Evolutionary conservation across 1,139 yeast genomes (phyloP).

Genomic region (Saccharomyces pastorianus): DNA sequence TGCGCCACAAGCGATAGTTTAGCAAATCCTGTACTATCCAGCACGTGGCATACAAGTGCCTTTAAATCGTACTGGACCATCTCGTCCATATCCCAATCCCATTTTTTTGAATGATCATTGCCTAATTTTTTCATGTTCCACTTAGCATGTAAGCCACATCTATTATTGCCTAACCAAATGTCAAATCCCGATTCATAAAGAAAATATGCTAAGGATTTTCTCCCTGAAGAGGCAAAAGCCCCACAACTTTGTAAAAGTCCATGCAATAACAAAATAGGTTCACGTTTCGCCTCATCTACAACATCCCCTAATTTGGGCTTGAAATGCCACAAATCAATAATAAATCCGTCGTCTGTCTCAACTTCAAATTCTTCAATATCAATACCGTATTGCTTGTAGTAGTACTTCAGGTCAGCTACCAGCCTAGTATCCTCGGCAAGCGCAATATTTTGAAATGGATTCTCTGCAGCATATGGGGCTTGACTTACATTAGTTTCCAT

Average conservation of each 20-base stretch:
- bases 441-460: slow-evolving; percentile 24
- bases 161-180: slow-evolving; percentile 89
- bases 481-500: background rate
- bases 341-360: too few species aligned
- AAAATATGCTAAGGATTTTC: slow-evolving; percentile 62
- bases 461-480: slow-evolving; percentile 7
- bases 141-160: slow-evolving; percentile 73
- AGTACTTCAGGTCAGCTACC: too few species aligned
- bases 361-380: too few species aligned
- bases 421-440: slow-evolving; percentile 26
- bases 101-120: slow-evolving; percentile 42
- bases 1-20: slow-evolving; percentile 69
- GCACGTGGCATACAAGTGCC: slow-evolving; percentile 55
- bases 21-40: slow-evolving; percentile 34
- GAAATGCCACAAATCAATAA: too few species aligned
- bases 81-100: slow-evolving; percentile 85
- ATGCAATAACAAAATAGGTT: slow-evolving; percentile 71
- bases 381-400: too few species aligned
- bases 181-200: slow-evolving; percentile 62
- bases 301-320: slow-evolving; percentile 38
- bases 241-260: slow-evolving; percentile 86
- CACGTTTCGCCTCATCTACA: slow-evolving; percentile 30
- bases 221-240: slow-evolving; percentile 75
- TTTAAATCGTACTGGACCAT: slow-evolving; percentile 77
- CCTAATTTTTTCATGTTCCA: slow-evolving; percentile 39